These are phyloP conservation scores for Cadophora sp. DNA, from an alignment of 2,329 filamentous ascomycete species.

Conservation along the genomic window DNA sequence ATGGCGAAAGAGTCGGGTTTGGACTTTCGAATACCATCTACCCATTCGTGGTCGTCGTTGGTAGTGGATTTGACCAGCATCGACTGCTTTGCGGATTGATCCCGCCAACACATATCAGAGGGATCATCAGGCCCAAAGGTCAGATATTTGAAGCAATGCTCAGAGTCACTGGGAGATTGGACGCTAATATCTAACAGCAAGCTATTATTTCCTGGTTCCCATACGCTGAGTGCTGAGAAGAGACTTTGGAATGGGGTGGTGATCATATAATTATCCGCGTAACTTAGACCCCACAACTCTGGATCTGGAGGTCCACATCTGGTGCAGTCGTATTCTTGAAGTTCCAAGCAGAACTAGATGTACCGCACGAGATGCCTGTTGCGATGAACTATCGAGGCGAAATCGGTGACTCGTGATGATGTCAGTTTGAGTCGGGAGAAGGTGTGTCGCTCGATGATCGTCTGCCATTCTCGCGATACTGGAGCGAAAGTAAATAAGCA, in stretches of 20 bases:
- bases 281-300: constrained; percentile 38
- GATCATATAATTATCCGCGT: constrained; percentile 42
- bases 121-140: constrained; percentile 32
- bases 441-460: constrained; percentile 29
- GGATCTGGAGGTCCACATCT: constrained; percentile 24
- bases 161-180: constrained; percentile 48
- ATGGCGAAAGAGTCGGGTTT: constrained; percentile 34
- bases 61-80: constrained; percentile 37
- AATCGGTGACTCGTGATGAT: constrained; percentile 29
- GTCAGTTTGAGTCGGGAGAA: constrained; percentile 33
- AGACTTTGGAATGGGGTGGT: constrained; percentile 43
- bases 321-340: constrained; percentile 32
- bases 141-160: constrained; percentile 49
- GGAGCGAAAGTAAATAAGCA: constrained; percentile 31
- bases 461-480: constrained; percentile 35
- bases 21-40: constrained; percentile 37
- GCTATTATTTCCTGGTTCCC: constrained; percentile 44
- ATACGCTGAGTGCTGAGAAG: constrained; percentile 45
- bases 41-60: constrained; percentile 44
- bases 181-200: constrained; percentile 49
- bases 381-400: constrained; percentile 32
- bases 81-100: constrained; percentile 31
- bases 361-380: constrained; percentile 33
- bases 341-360: constrained; percentile 36
- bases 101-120: constrained; percentile 21